Base-by-base conservation (phyloP, 371 early-diverging fungal species). In the Mucor lusitanicus region DNA sequence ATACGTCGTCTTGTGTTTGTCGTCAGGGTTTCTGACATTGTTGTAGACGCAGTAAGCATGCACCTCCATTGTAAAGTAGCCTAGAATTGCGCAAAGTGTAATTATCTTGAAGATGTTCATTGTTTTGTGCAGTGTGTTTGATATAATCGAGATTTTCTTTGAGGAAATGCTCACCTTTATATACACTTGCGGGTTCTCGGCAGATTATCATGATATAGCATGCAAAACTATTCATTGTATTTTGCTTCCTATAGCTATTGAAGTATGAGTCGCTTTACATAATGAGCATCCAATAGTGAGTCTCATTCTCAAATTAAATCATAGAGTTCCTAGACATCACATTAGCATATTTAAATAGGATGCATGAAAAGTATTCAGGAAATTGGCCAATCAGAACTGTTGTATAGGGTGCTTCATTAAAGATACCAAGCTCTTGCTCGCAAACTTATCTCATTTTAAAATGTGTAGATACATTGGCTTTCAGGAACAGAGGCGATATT, bases 31-130 rank as follows among this genome's bases (percentile, higher is more conserved):
- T 17, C 30, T 12, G 30, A 61, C 33, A 6, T 61, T 33, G 21
- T 61, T 61, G 13, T 61, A 61, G 1, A 61, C 23, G 35, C 61
- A 61, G 23, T 21, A 61, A 15, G 48, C 46, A 5, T 61, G 21
- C 11, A 23, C 17, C 12, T 33, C 19, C 5, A 30, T 61, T n/a
- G 9, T 12, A 23, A 25, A 8, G 12, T 3, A 23, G 8, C 50
- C 8, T 12, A 50, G 0, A 50, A 50, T 12, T 25, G 25, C 25
- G 2, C 8, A 21, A 50, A 50, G 9, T 23, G 23, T 12, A 3
- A 13, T 12, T 23, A 9, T 12, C 4, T 23, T 50, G 21, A 25
- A 23, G 11, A 50, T 23, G 23, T 13, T 23, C 50, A 50, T 50
- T 50, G 12, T 8, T 3, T 23, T 23, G 11, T 50, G n/a, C 19